phyloP scores from a whole-genome alignment of 2,329 filamentous ascomycete species.

The Talaromyces rugulosus region DNA sequence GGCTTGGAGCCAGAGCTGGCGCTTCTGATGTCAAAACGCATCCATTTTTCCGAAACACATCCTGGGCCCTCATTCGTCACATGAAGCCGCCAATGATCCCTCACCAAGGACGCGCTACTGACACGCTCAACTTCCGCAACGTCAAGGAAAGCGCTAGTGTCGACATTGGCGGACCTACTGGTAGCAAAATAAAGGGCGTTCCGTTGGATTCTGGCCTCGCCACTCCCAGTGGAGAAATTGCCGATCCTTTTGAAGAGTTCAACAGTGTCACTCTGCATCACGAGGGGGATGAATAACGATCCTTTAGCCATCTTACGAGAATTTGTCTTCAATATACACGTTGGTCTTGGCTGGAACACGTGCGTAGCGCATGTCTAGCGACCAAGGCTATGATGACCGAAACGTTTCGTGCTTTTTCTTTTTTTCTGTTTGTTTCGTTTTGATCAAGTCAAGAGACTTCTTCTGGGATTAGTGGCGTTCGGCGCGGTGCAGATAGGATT shows the following conservation, averaged over 20 bases:
- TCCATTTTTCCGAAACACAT: constrained; percentile 91
- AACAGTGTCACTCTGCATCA: constrained; percentile 97
- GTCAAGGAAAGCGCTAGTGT: constrained; percentile 97
- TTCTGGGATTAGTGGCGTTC: background rate
- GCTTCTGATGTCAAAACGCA: constrained; percentile 96
- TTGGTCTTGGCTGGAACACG: background rate
- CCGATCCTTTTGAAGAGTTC: constrained; percentile 96
- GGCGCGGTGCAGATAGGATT: background rate
- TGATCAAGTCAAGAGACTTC: background rate
- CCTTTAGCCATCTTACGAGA: background rate
- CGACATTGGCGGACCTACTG: constrained; percentile 53
- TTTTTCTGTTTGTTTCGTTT: background rate
- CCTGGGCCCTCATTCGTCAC: constrained; percentile 95
- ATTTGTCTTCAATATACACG: background rate
- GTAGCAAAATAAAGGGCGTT: constrained; percentile 63
- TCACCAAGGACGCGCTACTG: constrained; percentile 80
- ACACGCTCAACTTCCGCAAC: constrained; percentile 95
- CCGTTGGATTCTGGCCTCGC: constrained; percentile 80
- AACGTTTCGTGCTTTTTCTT: background rate
- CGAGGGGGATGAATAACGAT: constrained; percentile 68
- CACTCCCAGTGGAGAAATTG: constrained; percentile 75
- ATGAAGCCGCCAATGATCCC: constrained; percentile 98
- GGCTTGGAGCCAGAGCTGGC: constrained; percentile 87
- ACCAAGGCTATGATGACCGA: background rate
- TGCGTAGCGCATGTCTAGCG: background rate